Conservation (phyloP, 2,329 filamentous ascomycete genomes). For the Bertia moriformis region DNA sequence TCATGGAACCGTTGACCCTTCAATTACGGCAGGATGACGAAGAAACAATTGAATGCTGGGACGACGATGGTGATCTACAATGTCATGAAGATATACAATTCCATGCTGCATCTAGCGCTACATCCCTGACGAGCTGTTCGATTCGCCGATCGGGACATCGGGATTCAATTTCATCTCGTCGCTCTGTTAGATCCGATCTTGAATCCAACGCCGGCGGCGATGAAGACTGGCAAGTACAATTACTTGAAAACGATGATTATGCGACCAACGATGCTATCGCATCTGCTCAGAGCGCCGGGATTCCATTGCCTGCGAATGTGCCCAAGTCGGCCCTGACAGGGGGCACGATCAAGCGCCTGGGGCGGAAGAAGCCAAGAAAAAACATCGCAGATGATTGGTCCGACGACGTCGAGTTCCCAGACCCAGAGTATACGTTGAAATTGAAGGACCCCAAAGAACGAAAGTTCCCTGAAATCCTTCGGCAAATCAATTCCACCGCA, state of each 20-base stretch:
- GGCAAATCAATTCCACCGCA: neutral
- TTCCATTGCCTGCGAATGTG: conserved; percentile 47
- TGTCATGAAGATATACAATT: conserved; percentile 20
- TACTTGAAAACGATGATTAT: conserved; percentile 25
- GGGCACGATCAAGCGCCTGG: conserved; percentile 51
- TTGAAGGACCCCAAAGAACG: neutral
- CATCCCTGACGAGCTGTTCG: conserved; percentile 5
- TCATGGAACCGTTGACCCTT: conserved; percentile 20
- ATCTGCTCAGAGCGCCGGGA: conserved; percentile 49
- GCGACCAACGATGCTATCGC: conserved; percentile 45
- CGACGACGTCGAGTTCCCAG: conserved; percentile 29
- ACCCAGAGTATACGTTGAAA: conserved; percentile 4
- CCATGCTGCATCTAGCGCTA: conserved; percentile 11
- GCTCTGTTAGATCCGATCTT: conserved; percentile 40
- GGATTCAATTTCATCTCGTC: conserved; percentile 44
- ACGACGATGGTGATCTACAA: conserved; percentile 26
- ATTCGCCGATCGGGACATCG: conserved; percentile 17
- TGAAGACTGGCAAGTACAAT: conserved; percentile 47
- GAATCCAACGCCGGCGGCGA: conserved; percentile 45
- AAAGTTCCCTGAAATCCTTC: neutral
- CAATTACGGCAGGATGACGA: conserved; percentile 8
- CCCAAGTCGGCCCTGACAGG: conserved; percentile 50
- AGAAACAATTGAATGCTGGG: conserved; percentile 29
- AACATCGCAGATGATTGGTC: conserved; percentile 30
- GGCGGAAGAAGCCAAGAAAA: conserved; percentile 15